Conservation (phyloP, 2,329 filamentous ascomycete genomes). For the Pyrenochaeta sp. region DNA sequence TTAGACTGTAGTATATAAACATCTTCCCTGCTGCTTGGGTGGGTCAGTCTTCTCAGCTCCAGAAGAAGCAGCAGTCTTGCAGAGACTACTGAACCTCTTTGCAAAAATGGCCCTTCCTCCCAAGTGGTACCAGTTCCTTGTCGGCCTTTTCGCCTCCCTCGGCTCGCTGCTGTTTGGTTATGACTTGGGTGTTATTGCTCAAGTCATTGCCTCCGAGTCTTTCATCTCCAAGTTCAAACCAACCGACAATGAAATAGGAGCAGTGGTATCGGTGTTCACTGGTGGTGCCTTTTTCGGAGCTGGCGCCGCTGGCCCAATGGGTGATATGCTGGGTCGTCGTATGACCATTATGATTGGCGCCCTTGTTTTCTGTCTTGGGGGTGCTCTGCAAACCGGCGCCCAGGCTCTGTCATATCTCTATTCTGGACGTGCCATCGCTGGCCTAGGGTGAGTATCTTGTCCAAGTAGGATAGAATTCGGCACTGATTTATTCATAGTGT, state of each 20-base stretch:
- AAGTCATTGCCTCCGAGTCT: slow-evolving; percentile 58
- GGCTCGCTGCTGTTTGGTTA: slow-evolving; percentile 67
- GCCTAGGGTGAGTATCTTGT: too few species aligned
- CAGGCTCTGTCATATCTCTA: slow-evolving; percentile 68
- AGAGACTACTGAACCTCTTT: slow-evolving; percentile 20
- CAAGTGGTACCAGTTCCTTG: slow-evolving; percentile 67
- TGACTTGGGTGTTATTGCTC: slow-evolving; percentile 67
- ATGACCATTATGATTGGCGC: slow-evolving; percentile 76
- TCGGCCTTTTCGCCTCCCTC: slow-evolving; percentile 65
- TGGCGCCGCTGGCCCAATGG: slow-evolving; percentile 66
- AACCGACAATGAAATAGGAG: slow-evolving; percentile 60
- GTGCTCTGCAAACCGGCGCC: slow-evolving; percentile 75
- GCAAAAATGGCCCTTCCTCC: slow-evolving; percentile 64
- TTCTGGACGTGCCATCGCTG: slow-evolving; percentile 73
- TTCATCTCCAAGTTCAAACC: slow-evolving; percentile 53
- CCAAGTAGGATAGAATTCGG: too few species aligned
- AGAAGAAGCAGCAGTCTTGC: slow-evolving; percentile 9
- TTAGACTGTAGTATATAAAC: slow-evolving; percentile 29
- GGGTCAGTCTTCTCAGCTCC: slow-evolving; percentile 15
- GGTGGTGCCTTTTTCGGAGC: slow-evolving; percentile 77
- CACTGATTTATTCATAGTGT: too few species aligned
- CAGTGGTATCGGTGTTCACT: slow-evolving; percentile 80
- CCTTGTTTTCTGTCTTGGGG: slow-evolving; percentile 74
- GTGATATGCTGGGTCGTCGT: slow-evolving; percentile 72
- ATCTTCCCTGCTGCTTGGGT: slow-evolving; percentile 7